Evolutionary conservation across 192 early-diverging fungal genomes (phyloP), one percentile per base, ranked within the genome.

Genomic region (Lunasporangiospora selenospora): DNA sequence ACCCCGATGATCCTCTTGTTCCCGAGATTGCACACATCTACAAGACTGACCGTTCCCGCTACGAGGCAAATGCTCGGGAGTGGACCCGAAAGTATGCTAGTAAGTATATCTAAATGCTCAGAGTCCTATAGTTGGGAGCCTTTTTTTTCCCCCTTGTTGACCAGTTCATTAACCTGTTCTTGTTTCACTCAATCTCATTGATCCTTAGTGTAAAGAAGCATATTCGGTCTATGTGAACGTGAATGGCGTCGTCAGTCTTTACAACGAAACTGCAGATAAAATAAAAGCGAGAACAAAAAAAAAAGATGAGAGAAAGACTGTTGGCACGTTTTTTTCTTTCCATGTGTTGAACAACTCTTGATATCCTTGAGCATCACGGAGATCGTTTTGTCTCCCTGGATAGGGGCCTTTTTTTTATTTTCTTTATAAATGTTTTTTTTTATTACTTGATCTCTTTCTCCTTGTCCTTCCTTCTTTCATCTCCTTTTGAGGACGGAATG

Each of bases 21-120:
- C 96, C 96, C 34, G 96, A 99, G 80, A 92, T 98, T 76, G 97
- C 97, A 41, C 96, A 99, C 75, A 77, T 95, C 36, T 99, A 96
- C 90, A 99, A 98, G 87, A 95, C 93, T 37, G 95, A 99, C 75
- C 82, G 90, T 50, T 26, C 84, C 34, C 88, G 88, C 42, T 97
- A 99, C 77, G 93, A 96, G 62, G 76, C 83, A 39, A 95, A 92
- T 37, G 95, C 97, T 50, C 77, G 88, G 64, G 97, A 98, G 60
- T 98, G 95, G 94, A 96, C 94, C 52, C 85, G 91, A 73, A 97
- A 97, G 79, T 92, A 90, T 82, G 91, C 90, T 27, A 88, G 77
- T 79, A 64, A 79, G 67, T 76, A 56, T 18, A 3, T 26, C 26
- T 18, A 16, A 3, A 33, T 19, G 2, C 39, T 36, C 23, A 23